Percentiles rank a stretch among this genome's conserved stretches.
Evolutionary conservation across 192 early-diverging fungal species (phyloP).

Genomic region (Paraglomus occultum): DNA sequence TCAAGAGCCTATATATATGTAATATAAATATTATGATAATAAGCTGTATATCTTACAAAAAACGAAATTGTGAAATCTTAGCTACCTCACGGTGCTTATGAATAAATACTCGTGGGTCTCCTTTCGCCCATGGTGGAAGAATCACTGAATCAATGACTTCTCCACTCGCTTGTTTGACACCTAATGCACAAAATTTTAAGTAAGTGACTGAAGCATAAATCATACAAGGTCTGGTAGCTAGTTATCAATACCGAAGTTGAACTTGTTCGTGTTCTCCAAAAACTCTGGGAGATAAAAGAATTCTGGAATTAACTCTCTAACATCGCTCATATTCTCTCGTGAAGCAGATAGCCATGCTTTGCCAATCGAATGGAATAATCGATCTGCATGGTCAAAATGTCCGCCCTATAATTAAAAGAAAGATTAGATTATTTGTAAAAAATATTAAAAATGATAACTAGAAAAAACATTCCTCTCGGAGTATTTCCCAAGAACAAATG

Average conservation of each 20-base stretch:
- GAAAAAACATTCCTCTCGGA: conserved; percentile 25
- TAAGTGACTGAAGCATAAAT: background rate
- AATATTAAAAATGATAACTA: conserved; percentile 34
- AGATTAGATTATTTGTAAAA: background rate
- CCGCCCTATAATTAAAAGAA: conserved; percentile 51
- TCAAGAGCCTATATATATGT: conserved; percentile 55
- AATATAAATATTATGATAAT: conserved; percentile 10
- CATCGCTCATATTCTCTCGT: conserved; percentile 73
- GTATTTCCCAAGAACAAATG: background rate
- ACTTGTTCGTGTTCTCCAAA: conserved; percentile 68
- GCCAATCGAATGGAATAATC: conserved; percentile 73
- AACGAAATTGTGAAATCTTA: background rate
- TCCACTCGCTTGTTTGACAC: conserved; percentile 51
- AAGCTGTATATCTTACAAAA: background rate
- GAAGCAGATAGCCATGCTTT: conserved; percentile 76
- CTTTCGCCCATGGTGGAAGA: conserved; percentile 85
- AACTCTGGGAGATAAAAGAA: conserved; percentile 97
- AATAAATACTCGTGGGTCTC: conserved; percentile 71
- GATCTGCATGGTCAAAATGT: conserved; percentile 81
- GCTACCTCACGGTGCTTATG: conserved; percentile 67
- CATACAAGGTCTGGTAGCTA: too few species aligned
- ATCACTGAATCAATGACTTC: conserved; percentile 73
- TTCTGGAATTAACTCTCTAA: conserved; percentile 94
- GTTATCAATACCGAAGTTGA: conserved; percentile 54
- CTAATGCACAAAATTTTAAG: background rate